Conservation (phyloP, 495 filamentous ascomycete species). For the Penicillium simplicissimum region DNA sequence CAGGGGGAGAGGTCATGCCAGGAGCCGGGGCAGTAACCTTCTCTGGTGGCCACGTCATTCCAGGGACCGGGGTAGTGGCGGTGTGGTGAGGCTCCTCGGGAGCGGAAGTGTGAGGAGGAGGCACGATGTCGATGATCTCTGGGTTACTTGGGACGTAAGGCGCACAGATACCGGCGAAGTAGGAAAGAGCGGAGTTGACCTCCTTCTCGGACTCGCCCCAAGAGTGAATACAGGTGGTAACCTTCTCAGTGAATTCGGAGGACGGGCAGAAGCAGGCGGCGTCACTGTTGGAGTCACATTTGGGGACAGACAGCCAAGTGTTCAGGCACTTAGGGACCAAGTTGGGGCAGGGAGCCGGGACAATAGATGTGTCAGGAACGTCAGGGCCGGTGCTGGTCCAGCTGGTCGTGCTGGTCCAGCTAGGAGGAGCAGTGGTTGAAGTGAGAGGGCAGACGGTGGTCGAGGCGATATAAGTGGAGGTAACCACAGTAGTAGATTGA, state of each 20-base stretch:
- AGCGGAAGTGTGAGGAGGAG: conserved; percentile 17
- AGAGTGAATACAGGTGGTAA: conserved; percentile 77
- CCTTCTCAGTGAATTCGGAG: conserved; percentile 69
- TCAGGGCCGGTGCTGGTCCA: conserved; percentile 19
- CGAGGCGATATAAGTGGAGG: conserved; percentile 52
- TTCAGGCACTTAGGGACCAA: conserved; percentile 89
- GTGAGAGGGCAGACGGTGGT: conserved; percentile 59
- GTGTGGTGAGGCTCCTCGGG: conserved; percentile 11
- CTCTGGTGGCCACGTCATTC: conserved; percentile 20
- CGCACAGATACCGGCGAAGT: conserved; percentile 90
- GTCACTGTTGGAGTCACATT: conserved; percentile 85
- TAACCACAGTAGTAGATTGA: conserved; percentile 48
- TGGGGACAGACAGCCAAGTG: conserved; percentile 76
- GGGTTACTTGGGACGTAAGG: conserved; percentile 73
- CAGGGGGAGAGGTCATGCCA: conserved; percentile 13
- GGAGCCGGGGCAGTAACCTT: conserved; percentile 46
- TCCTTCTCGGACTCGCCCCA: conserved; percentile 66
- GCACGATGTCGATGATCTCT: conserved; percentile 72
- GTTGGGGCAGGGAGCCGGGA: conserved; percentile 55
- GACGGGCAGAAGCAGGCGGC: conserved; percentile 83
- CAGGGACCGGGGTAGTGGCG: conserved; percentile 42
- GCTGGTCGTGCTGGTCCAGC: conserved; percentile 19
- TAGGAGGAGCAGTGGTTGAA: conserved; percentile 32
- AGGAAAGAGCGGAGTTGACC: conserved; percentile 68
- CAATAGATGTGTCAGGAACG: conserved; percentile 3